Percentiles rank a stretch among this genome's conserved stretches.
Evolutionary conservation across 176 grass and related monocot species (phyloP).

Genomic region (Cenchrus purpureus): DNA sequence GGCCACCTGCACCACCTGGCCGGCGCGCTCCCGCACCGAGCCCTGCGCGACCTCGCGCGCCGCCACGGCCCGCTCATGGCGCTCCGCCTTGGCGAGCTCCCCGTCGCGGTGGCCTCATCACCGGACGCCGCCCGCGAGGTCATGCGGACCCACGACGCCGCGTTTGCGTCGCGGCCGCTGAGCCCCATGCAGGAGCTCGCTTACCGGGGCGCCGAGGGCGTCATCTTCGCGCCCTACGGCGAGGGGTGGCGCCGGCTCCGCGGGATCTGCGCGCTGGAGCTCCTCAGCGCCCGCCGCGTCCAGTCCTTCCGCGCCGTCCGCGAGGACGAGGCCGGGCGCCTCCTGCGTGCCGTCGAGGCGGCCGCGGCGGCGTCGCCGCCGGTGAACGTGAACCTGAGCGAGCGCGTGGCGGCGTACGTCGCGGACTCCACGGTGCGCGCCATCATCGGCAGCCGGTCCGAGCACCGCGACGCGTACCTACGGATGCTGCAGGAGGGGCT

Average conservation of each 20-base stretch:
- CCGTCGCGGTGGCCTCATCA: conserved; percentile 41
- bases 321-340: conserved; percentile 25
- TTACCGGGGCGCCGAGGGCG: conserved; percentile 11
- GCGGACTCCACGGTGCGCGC: conserved; percentile 47
- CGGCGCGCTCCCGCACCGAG: conserved; percentile 47
- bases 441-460: conserved; percentile 40
- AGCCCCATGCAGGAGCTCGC: conserved; percentile 22
- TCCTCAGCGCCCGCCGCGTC: conserved; percentile 36
- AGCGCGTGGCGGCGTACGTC: background rate
- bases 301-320: conserved; percentile 26
- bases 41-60: conserved; percentile 42
- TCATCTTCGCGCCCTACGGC: conserved; percentile 43
- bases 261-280: conserved; percentile 4
- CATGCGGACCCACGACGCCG: conserved; percentile 17
- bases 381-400: conserved; percentile 19
- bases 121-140: conserved; percentile 38
- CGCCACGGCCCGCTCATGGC: conserved; percentile 42
- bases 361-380: background rate
- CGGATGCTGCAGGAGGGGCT: conserved; percentile 24
- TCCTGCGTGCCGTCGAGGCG: conserved; percentile 20
- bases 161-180: conserved; percentile 43
- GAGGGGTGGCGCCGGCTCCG: conserved; percentile 34
- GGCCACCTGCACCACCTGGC: conserved; percentile 70
- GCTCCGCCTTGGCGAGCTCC: conserved; percentile 9
- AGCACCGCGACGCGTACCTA: conserved; percentile 36